phyloP scores from a whole-genome alignment of 805 yeast genomes.

The Saccharomycopsis amapae region DNA sequence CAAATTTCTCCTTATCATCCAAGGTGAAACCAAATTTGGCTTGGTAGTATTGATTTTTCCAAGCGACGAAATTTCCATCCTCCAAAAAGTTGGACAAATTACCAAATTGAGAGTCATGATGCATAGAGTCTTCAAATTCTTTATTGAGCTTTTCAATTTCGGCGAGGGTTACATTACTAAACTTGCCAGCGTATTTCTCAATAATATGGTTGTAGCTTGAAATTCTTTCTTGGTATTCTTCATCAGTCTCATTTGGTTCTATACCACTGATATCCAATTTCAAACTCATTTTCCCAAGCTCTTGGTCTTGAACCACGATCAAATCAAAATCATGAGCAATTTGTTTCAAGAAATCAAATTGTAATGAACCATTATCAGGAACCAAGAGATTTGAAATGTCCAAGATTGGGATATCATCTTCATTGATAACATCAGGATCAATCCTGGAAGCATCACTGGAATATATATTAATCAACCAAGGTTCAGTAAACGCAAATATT shows the following conservation, averaged over 20 bases:
- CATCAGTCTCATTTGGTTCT: conserved; percentile 58
- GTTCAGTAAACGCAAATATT: conserved; percentile 30
- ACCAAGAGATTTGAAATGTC: conserved; percentile 42
- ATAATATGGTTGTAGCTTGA: conserved; percentile 44
- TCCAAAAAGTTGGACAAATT: conserved; percentile 51
- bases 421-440: conserved; percentile 20
- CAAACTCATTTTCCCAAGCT: conserved; percentile 32
- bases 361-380: conserved; percentile 31
- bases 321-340: conserved; percentile 64
- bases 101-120: conserved; percentile 3
- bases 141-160: conserved; percentile 30
- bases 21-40: conserved; percentile 69
- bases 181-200: conserved; percentile 59
- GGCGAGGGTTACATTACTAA: conserved; percentile 48
- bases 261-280: conserved; percentile 61
- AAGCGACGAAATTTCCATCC: conserved; percentile 61
- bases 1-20: conserved; percentile 50
- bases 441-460: conserved; percentile 20
- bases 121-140: conserved; percentile 32
- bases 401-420: conserved; percentile 36
- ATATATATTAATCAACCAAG: conserved; percentile 37
- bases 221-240: conserved; percentile 51
- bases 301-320: conserved; percentile 52
- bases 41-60: conserved; percentile 84
- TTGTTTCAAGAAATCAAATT: conserved; percentile 50